These are phyloP conservation scores for Aureobasidium uvarum DNA, from an alignment of 2,329 filamentous ascomycete species.

Conservation along the genomic window DNA sequence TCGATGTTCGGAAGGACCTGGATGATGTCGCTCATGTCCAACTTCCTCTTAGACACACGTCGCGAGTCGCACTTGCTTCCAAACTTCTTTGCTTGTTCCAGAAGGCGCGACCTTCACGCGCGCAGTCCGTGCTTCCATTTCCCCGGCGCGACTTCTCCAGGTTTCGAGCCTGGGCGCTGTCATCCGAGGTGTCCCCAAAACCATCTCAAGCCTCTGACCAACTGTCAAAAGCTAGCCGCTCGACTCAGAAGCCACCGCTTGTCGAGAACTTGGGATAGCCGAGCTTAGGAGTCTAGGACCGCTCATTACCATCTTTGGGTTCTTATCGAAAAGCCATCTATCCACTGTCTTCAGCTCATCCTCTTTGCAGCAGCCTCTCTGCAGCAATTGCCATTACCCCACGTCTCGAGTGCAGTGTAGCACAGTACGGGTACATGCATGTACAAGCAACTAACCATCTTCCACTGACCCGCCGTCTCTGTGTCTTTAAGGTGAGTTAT, in stretches of 20 bases:
- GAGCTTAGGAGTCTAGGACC: background rate
- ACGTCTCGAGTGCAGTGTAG: background rate
- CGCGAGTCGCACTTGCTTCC: background rate
- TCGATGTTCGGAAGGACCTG: constrained; percentile 79
- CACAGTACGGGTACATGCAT: background rate
- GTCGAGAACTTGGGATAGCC: background rate
- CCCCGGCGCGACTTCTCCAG: constrained; percentile 19
- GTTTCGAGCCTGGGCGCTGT: constrained; percentile 7
- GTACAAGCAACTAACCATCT: constrained; percentile 20
- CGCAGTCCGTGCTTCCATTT: constrained; percentile 11
- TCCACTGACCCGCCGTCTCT: constrained; percentile 32
- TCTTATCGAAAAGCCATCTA: background rate
- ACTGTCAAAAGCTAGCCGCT: background rate
- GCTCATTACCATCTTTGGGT: background rate
- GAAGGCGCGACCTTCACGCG: constrained; percentile 7
- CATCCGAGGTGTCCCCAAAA: constrained; percentile 14
- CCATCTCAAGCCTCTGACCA: background rate
- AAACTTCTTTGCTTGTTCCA: constrained; percentile 2
- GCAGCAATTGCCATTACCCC: background rate
- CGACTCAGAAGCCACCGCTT: background rate
- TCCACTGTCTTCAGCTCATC: background rate
- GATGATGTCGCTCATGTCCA: constrained; percentile 78
- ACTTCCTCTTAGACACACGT: constrained; percentile 45
- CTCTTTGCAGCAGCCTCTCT: background rate
- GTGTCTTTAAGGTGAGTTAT: constrained; percentile 27